Base-by-base conservation (phyloP, 2,329 filamentous ascomycete genomes). In the Raffaelea arxii region DNA sequence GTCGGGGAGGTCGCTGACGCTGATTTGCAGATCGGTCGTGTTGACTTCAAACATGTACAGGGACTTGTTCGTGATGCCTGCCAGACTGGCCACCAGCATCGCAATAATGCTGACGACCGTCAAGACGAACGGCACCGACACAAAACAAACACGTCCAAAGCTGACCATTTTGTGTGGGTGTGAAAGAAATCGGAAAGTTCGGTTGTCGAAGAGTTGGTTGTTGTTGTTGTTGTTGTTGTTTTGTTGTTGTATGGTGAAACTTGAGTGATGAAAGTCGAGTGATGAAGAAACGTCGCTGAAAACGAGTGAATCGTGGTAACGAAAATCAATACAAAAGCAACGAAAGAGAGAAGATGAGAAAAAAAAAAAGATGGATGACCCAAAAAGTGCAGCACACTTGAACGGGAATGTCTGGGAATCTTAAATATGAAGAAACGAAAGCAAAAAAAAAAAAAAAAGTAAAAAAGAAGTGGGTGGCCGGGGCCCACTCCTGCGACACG, bases 41-140 rank as follows among this genome's bases (percentile, higher is more conserved):
- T 87, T 74, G 63, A 84, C 65, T 60, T 74, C 62, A 65, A 81
- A 77, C 55, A 82, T 64, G 63, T 74, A 75, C 32, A 80, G 62
- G 54, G 47, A 65, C 60, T 77, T 76, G 67, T 75, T 70, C 48
- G 71, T 64, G 32, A 81, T 67, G 48, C 76, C 77, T 24, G 71
- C 69, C 43, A 80, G 69, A 40, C 72, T 71, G 16, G 70, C 76
- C 41, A 80, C 68, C 51, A 81, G 65, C 53, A 83, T 65, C 55
- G 84, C 84, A 57, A 92, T 68, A 58, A 96, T 72, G 49, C 85
- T 83, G 53, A 76, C 84, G 57, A 92, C 68, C 19, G 87, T 91
- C 59, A 95, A 76, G 53, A 78, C 71, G 67, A 95, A 89, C 50
- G 91, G 91, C 70, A 89, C 71, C 66, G 86, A 78, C 67, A 97